Conservation (phyloP, 2,329 filamentous ascomycete species). For the Pseudogymnoascus sp. region DNA sequence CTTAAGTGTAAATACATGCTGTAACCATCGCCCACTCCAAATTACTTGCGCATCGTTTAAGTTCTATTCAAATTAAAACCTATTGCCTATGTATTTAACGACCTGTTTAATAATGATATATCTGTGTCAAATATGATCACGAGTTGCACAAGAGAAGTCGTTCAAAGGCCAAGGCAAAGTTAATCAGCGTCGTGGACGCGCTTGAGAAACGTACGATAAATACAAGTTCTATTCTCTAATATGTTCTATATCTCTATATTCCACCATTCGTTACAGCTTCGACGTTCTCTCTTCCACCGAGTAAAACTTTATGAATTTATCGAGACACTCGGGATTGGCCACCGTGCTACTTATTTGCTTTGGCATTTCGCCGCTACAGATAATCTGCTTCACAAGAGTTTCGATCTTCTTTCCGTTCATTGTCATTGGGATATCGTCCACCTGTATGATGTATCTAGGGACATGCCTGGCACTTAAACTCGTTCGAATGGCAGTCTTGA, state of each 20-base stretch:
- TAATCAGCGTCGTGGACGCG: neutral
- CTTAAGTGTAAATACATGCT: too few relatives aligned
- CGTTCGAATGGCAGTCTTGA: constrained; percentile 20
- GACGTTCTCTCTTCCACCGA: constrained; percentile 1
- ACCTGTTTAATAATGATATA: neutral
- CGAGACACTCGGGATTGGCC: constrained; percentile 4
- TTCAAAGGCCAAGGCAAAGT: neutral
- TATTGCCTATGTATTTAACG: neutral
- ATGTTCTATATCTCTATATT: neutral
- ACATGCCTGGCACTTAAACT: constrained; percentile 5
- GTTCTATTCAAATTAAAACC: too few relatives aligned
- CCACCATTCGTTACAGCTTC: neutral
- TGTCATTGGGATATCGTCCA: constrained; percentile 4
- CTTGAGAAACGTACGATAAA: neutral
- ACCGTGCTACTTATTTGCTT: constrained; percentile 10
- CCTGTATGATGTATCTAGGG: neutral
- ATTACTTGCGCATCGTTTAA: too few relatives aligned
- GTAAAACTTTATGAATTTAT: constrained; percentile 9
- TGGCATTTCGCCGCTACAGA: constrained; percentile 9
- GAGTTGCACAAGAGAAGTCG: neutral
- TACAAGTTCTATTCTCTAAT: neutral
- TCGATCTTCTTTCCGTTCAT: constrained; percentile 11
- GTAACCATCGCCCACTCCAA: too few relatives aligned
- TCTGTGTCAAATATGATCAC: neutral
- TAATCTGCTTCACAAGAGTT: constrained; percentile 11